phyloP scores from a whole-genome alignment of 208 protist species.

The Crithidia mellificae region DNA sequence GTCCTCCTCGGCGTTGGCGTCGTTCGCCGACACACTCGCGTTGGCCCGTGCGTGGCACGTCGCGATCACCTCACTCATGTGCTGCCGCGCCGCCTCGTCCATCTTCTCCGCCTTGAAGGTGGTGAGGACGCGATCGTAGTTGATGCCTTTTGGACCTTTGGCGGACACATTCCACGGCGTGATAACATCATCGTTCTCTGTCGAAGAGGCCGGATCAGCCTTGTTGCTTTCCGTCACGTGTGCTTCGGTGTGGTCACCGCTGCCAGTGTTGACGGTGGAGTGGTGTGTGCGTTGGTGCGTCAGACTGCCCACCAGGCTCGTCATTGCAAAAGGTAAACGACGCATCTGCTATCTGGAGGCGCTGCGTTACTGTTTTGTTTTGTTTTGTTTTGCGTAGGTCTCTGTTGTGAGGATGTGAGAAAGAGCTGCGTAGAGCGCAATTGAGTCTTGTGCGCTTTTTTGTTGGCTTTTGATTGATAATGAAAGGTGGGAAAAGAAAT shows the following conservation, averaged over 20 bases:
- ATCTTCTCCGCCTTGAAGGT: slow-evolving; percentile 79
- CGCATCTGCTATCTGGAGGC: background rate
- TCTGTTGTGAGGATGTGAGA: too few species aligned
- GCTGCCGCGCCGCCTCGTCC: slow-evolving; percentile 39
- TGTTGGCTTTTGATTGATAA: too few species aligned
- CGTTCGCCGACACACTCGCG: slow-evolving; percentile 17
- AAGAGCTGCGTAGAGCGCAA: too few species aligned
- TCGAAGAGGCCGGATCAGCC: background rate
- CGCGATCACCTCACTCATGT: slow-evolving; percentile 38
- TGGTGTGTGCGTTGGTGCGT: too few species aligned
- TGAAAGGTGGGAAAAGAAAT: too few species aligned
- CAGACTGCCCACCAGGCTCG: background rate
- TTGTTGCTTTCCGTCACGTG: background rate
- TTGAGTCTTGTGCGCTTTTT: too few species aligned
- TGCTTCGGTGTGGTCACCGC: background rate
- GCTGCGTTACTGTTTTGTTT: too few species aligned
- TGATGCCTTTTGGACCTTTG: slow-evolving; percentile 72
- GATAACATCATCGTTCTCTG: slow-evolving; percentile 48
- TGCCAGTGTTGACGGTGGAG: background rate
- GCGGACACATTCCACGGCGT: slow-evolving; percentile 82
- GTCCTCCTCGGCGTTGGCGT: background rate
- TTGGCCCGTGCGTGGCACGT: slow-evolving; percentile 8
- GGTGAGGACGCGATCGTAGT: slow-evolving; percentile 84
- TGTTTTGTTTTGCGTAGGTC: too few species aligned
- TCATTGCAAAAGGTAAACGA: background rate